A percentile compares a stretch with the other conserved stretches of the same genome.
Evolutionary conservation across 176 grass and related monocot species (phyloP).

Genomic region (Avena sativa): DNA sequence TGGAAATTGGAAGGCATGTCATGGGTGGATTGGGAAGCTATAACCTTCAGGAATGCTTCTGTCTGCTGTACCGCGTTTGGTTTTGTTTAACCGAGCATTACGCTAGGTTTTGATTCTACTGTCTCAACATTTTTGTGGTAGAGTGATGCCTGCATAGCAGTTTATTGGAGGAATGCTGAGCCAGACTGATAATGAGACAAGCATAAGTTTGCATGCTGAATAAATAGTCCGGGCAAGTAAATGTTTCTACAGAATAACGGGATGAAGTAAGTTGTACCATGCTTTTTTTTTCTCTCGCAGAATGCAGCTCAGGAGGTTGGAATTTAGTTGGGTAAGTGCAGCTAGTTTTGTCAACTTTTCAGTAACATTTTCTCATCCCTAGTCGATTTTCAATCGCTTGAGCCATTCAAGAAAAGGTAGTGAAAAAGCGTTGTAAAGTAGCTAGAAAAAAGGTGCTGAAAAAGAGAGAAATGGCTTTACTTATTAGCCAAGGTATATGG

Average conservation of each 20-base stretch:
- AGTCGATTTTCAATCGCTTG: background rate
- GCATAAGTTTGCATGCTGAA: too few relatives aligned
- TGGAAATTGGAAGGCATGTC: background rate
- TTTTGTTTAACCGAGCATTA: background rate
- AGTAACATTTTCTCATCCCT: background rate
- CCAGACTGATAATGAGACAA: too few relatives aligned
- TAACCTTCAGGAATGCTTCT: background rate
- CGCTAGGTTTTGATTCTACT: slow-evolving; percentile 47
- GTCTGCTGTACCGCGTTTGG: slow-evolving; percentile 26
- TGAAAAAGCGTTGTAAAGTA: background rate
- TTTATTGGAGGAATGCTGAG: too few relatives aligned
- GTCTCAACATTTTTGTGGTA: slow-evolving; percentile 65
- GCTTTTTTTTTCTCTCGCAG: slow-evolving; percentile 67
- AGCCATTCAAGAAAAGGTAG: background rate
- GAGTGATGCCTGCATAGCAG: slow-evolving; percentile 53
- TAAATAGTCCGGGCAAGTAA: too few relatives aligned
- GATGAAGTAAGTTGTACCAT: slow-evolving; percentile 45
- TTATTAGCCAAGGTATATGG: slow-evolving; percentile 44
- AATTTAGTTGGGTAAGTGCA: too few relatives aligned
- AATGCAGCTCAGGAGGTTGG: slow-evolving; percentile 46
- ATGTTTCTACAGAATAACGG: background rate
- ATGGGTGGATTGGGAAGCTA: background rate
- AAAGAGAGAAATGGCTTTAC: slow-evolving; percentile 23
- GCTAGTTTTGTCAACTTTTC: background rate
- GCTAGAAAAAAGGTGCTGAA: background rate